Percentiles rank a stretch among this genome's conserved stretches.
These are phyloP conservation scores for Lobosporangium transversale DNA, from an alignment of 192 early-diverging fungal species.

Conservation along the genomic window DNA sequence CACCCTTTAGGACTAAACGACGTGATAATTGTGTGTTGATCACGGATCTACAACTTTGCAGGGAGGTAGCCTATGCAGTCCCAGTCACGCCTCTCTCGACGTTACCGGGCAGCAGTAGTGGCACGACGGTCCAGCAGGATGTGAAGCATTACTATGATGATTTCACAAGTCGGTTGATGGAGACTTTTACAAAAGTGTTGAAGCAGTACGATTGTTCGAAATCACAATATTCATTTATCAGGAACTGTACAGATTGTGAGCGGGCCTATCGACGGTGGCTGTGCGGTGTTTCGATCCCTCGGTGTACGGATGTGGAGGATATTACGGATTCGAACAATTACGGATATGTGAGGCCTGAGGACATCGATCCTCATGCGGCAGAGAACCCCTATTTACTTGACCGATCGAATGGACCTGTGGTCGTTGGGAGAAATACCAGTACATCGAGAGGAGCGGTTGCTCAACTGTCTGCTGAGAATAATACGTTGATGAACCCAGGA, in stretches of 20 bases:
- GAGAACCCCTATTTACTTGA: constrained; percentile 46
- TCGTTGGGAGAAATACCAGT: constrained; percentile 14
- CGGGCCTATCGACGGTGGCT: constrained; percentile 67
- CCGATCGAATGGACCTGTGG: constrained; percentile 23
- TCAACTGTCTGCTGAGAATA: constrained; percentile 18
- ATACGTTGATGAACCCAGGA: constrained; percentile 51
- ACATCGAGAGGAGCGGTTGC: constrained; percentile 26
- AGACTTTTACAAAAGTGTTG: constrained; percentile 60
- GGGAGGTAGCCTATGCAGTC: constrained; percentile 66
- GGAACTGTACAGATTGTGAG: constrained; percentile 64
- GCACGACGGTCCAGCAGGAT: constrained; percentile 17
- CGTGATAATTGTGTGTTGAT: constrained; percentile 60
- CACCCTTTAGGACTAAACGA: constrained; percentile 27
- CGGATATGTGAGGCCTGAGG: constrained; percentile 15
- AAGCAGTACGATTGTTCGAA: constrained; percentile 61
- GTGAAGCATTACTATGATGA: constrained; percentile 60
- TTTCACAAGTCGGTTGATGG: constrained; percentile 42
- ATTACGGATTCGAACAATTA: constrained; percentile 13
- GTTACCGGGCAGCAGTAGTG: constrained; percentile 9
- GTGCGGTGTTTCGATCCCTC: constrained; percentile 64
- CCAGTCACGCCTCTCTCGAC: constrained; percentile 46
- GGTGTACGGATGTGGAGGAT: constrained; percentile 57
- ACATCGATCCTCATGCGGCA: background rate
- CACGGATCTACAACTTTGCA: constrained; percentile 60
- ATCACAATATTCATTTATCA: constrained; percentile 64